Evolutionary conservation across 129 eudicot species (phyloP), one percentile per base, ranked within the genome.

Genomic region (Glebionis coronaria): DNA sequence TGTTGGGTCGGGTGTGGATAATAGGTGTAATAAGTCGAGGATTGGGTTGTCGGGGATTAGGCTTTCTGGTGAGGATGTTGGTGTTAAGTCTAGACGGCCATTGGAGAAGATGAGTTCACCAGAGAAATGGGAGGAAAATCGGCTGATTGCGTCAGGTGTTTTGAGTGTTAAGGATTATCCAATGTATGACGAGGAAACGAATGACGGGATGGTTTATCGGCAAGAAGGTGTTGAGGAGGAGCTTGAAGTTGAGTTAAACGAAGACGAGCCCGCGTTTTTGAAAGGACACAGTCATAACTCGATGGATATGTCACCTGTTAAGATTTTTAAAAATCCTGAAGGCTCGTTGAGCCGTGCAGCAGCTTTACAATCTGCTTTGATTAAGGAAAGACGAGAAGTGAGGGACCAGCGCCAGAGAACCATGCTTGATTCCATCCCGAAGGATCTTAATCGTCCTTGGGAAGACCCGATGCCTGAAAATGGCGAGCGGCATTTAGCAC

Each of bases 301-400:
- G 0, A 78, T 80, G 51, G 96, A 91, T 47, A 81, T 85, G 96
- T 91, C n/a, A n/a, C n/a, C n/a, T n/a, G n/a, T n/a, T n/a, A n/a
- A n/a, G n/a, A n/a, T n/a, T n/a, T n/a, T n/a, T n/a, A n/a, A n/a
- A n/a, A n/a, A n/a, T n/a, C n/a, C n/a, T n/a, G n/a, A n/a, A n/a
- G n/a, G n/a, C n/a, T n/a, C n/a, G n/a, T n/a, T n/a, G n/a, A n/a
- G n/a, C n/a, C n/a, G n/a, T n/a, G n/a, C n/a, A n/a, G n/a, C 98
- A 3, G 98, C 96, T n/a, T 84, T 88, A 42, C 94, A 83, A 60
- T 85, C 96, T 0, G 98, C 96, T 72, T 70, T 91, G 56, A 85
- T 88, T 42, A 91, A 91, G 64, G 98, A 91, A 71, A 85, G 98
- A 65, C 78, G 98, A 75, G 98, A 91, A 82, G 95, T 91, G 15